Evolutionary conservation across 2,329 filamentous ascomycete genomes (phyloP), one percentile per base, ranked within the genome.

Genomic region (Aphanocladium album): DNA sequence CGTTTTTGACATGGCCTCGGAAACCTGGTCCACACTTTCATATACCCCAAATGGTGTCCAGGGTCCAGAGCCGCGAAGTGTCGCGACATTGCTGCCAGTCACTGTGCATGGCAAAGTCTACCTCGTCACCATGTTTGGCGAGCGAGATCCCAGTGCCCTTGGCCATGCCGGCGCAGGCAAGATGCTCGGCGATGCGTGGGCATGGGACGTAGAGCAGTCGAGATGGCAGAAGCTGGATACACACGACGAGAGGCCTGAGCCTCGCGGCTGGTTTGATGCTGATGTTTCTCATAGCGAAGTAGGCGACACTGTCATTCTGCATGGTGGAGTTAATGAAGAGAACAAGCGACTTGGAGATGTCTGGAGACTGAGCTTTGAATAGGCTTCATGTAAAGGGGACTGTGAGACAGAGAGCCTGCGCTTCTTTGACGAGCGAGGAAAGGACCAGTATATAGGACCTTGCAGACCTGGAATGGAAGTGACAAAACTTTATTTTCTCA

Each of bases 251-350:
- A 53, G 50, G 17, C 75, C 76, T 19, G 65, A 62, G 14, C 61
- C 72, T 2, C 67, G 76, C 39, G 75, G 75, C 2, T 77, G 75
- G 74, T 78, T 79, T 64, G 75, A 69, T 61, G 74, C 73, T 11
- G 74, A 74, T 60, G 67, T 70, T 2, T 37, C 62, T 3, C 49
- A 45, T 19, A 55, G 50, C 21, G 52, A 63, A 2, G 64, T 60
- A 0, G 62, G 64, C 7, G 60, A 68, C 25, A 60, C 60, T 2
- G 62, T 77, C 19, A 59, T 76, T 39, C 64, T 79, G 2, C 73
- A 76, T 57, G 77, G 76, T 12, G 77, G 77, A 1, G 64, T 78
- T 16, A 68, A 64, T 5, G 73, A 73, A 47, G 70, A 72, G 8
- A 77, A 77, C 47, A 66, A 67, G 14, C 65, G 76, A 14, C 64